phyloP scores from a whole-genome alignment of 2,329 filamentous ascomycete species.

The Neopestalotiopsis sp. region DNA sequence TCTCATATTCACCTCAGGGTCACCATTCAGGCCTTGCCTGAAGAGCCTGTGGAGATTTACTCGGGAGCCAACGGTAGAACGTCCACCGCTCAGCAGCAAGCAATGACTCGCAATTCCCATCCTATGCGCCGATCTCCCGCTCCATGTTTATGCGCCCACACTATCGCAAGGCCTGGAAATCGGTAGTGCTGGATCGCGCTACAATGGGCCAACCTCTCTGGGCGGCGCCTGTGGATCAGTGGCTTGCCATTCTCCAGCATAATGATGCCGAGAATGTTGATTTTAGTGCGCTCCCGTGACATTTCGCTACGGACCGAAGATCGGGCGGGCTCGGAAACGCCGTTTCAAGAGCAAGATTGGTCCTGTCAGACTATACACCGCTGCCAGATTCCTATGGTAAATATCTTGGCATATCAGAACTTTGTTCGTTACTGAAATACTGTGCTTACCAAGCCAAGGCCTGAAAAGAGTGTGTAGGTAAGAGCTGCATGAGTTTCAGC shows the following conservation, averaged over 20 bases:
- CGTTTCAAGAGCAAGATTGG: slow-evolving; percentile 4
- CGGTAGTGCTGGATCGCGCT: not conserved
- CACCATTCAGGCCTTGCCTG: not conserved
- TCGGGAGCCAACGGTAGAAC: slow-evolving; percentile 15
- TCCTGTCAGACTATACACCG: slow-evolving; percentile 5
- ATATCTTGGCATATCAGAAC: not conserved
- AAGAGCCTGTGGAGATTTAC: slow-evolving; percentile 4
- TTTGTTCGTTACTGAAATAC: not conserved
- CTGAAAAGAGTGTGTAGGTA: not conserved
- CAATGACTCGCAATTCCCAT: slow-evolving; percentile 16
- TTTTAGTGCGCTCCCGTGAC: slow-evolving; percentile 9
- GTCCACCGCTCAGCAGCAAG: slow-evolving; percentile 4
- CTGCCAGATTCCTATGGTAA: not conserved
- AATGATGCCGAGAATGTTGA: not conserved
- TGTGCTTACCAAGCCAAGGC: not conserved
- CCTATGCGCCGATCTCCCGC: slow-evolving; percentile 12
- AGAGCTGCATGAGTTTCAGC: not conserved
- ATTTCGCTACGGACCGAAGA: slow-evolving; percentile 9
- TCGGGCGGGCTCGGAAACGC: not conserved
- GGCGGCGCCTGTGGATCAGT: not conserved
- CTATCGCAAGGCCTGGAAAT: not conserved
- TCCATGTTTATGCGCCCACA: not conserved
- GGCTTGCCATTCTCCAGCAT: not conserved
- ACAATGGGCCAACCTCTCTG: not conserved
- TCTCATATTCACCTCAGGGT: not conserved